These are phyloP conservation scores for Pelargonium nanum DNA, from an alignment of 345 rosid species.

Conservation along the genomic window DNA sequence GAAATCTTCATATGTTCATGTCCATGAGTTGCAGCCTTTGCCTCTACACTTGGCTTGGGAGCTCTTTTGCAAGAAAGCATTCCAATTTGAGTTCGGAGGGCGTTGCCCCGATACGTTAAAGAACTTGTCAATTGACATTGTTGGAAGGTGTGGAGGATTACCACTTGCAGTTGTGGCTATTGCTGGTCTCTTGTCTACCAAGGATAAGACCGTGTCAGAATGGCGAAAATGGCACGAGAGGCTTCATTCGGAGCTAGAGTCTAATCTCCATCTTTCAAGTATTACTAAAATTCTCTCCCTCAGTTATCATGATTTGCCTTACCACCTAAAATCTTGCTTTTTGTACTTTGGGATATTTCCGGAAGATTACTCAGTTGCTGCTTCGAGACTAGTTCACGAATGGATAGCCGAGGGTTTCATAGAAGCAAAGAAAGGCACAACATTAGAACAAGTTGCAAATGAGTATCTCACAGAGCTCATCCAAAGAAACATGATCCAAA, in stretches of 20 bases:
- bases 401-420: slow-evolving; percentile 12
- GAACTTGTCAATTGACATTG: slow-evolving; percentile 1
- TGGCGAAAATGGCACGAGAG: neutral
- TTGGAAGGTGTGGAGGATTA: slow-evolving; percentile 11
- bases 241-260: neutral
- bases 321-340: slow-evolving; percentile 5
- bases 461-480: slow-evolving; percentile 4
- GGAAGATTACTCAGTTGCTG: neutral
- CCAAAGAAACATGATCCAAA: slow-evolving; percentile 5
- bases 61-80: neutral
- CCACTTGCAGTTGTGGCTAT: slow-evolving; percentile 8
- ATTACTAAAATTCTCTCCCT: slow-evolving; percentile 1
- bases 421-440: neutral
- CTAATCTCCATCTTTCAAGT: neutral
- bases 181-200: slow-evolving; percentile 8
- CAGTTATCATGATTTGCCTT: slow-evolving; percentile 8
- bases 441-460: slow-evolving; percentile 2
- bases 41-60: neutral
- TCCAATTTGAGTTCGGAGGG: neutral
- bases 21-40: neutral
- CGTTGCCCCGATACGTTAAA: neutral
- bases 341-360: slow-evolving; percentile 9
- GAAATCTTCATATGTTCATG: neutral
- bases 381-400: slow-evolving; percentile 1
- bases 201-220: neutral